These are phyloP conservation scores for Pneumocystis oryctolagi DNA, from an alignment of 1,139 yeast genomes.

Conservation along the genomic window DNA sequence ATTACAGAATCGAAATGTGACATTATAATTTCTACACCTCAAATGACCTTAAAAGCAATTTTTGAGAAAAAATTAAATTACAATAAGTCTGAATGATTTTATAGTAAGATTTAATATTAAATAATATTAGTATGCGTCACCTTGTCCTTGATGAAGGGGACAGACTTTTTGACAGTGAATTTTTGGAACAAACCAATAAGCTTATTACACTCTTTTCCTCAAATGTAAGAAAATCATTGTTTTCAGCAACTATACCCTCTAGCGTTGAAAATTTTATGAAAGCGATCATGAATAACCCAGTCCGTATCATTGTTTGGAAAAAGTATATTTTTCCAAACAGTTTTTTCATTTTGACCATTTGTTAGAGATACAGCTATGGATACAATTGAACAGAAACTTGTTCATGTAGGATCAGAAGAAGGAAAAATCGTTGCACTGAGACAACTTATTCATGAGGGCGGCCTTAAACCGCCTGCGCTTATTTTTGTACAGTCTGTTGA, in stretches of 20 bases:
- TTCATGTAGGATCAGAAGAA: slow-evolving; percentile 84
- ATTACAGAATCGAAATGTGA: slow-evolving; percentile 59
- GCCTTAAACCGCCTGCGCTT: slow-evolving; percentile 81
- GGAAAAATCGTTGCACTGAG: slow-evolving; percentile 86
- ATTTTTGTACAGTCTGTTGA: slow-evolving; percentile 83
- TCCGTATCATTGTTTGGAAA: slow-evolving; percentile 79
- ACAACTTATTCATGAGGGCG: slow-evolving; percentile 64
- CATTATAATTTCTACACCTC: slow-evolving; percentile 73
- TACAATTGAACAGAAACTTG: slow-evolving; percentile 67
- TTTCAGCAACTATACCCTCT: slow-evolving; percentile 91
- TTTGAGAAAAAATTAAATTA: slow-evolving; percentile 43
- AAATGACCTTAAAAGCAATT: slow-evolving; percentile 59
- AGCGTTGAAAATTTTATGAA: slow-evolving; percentile 81
- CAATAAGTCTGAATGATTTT: slow-evolving; percentile 31
- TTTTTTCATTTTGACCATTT: neutral
- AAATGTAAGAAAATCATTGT: slow-evolving; percentile 48
- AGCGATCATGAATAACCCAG: slow-evolving; percentile 68
- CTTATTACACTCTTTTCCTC: slow-evolving; percentile 49
- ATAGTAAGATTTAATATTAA: neutral
- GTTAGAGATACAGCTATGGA: slow-evolving; percentile 65
- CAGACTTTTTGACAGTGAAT: slow-evolving; percentile 77
- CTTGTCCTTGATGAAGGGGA: slow-evolving; percentile 92
- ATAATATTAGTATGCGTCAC: slow-evolving; percentile 38
- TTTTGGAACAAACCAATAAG: slow-evolving; percentile 80
- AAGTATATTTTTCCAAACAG: slow-evolving; percentile 26